Conservation (phyloP, 192 early-diverging fungal genomes). For the Neocallimastix lanati region DNA sequence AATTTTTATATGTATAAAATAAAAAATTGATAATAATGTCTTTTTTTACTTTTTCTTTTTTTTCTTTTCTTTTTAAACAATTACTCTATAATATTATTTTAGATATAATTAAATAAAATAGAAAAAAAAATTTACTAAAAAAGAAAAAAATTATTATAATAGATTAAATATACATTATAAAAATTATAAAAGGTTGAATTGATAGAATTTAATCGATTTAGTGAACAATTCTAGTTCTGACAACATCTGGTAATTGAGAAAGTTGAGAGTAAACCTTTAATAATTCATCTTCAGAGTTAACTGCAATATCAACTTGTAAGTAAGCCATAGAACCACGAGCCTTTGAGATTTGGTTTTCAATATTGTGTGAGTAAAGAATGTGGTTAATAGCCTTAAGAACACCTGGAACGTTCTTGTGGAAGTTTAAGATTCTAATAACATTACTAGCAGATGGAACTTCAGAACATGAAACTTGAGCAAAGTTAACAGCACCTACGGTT, state of each 20-base stretch:
- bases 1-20: no score
- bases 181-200: no score
- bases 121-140: no score
- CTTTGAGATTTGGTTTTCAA: slow-evolving; percentile 97
- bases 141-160: no score
- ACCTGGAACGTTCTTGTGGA: slow-evolving; percentile 85
- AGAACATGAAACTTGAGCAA: slow-evolving; percentile 81
- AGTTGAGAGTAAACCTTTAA: slow-evolving; percentile 1
- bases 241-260: slow-evolving; percentile 1
- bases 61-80: no score
- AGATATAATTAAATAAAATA: no score
- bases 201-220: no score
- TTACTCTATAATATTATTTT: no score
- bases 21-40: no score
- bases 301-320: slow-evolving; percentile 84
- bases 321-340: slow-evolving; percentile 86
- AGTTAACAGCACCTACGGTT: slow-evolving; percentile 88
- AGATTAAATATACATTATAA: no score
- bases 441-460: slow-evolving; percentile 50
- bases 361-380: slow-evolving; percentile 83
- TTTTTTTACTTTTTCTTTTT: no score
- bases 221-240: not conserved
- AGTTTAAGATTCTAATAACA: slow-evolving; percentile 73
- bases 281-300: slow-evolving; percentile 22
- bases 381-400: slow-evolving; percentile 87